These are phyloP conservation scores for Sugiyamaella americana DNA, from an alignment of 805 yeast species.

Conservation along the genomic window DNA sequence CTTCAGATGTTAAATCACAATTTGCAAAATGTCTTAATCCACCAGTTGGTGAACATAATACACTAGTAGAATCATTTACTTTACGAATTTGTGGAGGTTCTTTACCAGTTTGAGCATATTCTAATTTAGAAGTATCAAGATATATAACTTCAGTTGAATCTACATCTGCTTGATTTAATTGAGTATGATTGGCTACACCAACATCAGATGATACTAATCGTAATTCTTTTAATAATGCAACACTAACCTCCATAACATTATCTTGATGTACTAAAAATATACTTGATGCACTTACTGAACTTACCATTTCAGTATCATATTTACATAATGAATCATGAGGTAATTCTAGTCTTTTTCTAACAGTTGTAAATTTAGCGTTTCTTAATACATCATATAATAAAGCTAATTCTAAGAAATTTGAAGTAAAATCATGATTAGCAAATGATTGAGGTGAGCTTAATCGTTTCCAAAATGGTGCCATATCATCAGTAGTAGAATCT, in stretches of 20 bases:
- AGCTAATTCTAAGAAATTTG: conserved; percentile 56
- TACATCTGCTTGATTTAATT: background rate
- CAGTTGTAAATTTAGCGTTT: conserved; percentile 24
- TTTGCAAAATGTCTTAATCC: conserved; percentile 32
- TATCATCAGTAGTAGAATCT: conserved; percentile 22
- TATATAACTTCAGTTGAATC: conserved; percentile 24
- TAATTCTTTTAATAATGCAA: conserved; percentile 42
- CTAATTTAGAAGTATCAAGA: conserved; percentile 36
- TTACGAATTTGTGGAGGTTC: conserved; percentile 38
- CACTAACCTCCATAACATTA: conserved; percentile 48
- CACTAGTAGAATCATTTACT: conserved; percentile 18
- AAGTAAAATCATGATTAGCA: conserved; percentile 52
- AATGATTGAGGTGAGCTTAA: conserved; percentile 49
- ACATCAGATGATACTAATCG: conserved; percentile 29
- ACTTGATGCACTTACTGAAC: conserved; percentile 33
- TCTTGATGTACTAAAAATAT: conserved; percentile 56
- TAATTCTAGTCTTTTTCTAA: conserved; percentile 12
- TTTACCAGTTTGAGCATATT: conserved; percentile 31
- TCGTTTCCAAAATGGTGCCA: conserved; percentile 28
- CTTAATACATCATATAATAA: conserved; percentile 46
- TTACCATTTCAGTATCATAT: conserved; percentile 33
- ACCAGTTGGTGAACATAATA: conserved; percentile 34
- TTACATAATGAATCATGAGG: conserved; percentile 20
- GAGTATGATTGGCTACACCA: background rate
- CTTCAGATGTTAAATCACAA: conserved; percentile 13